These are phyloP conservation scores for Erythrophleum fordii DNA, from an alignment of 306 rosid genomes.

Conservation along the genomic window DNA sequence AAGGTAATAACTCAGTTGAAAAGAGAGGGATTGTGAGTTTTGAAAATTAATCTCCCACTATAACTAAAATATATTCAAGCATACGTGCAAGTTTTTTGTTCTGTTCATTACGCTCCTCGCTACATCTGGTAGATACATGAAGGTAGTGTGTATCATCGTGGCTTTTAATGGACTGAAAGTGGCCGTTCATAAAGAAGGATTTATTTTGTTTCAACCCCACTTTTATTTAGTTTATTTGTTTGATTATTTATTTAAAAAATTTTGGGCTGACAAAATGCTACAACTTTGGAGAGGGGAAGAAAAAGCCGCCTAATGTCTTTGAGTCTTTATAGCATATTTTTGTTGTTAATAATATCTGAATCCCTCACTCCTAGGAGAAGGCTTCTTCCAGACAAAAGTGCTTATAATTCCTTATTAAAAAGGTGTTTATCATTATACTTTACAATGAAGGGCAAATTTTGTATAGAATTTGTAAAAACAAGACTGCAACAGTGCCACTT, in stretches of 20 bases:
- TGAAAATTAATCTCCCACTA: too few species aligned
- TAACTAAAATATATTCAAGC: too few species aligned
- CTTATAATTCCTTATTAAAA: slow-evolving; percentile 58
- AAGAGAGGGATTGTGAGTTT: too few species aligned
- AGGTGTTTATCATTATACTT: slow-evolving; percentile 67
- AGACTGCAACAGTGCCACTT: slow-evolving; percentile 37
- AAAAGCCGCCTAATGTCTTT: slow-evolving; percentile 66
- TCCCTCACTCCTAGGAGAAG: slow-evolving; percentile 81
- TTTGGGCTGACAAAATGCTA: slow-evolving; percentile 32
- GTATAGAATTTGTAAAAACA: slow-evolving; percentile 22
- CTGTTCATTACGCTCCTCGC: slow-evolving; percentile 41
- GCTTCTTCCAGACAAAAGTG: slow-evolving; percentile 80
- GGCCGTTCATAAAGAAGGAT: slow-evolving; percentile 35
- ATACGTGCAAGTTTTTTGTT: slow-evolving; percentile 29
- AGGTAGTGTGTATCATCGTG: slow-evolving; percentile 27
- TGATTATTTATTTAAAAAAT: not conserved
- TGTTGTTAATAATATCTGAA: slow-evolving; percentile 56
- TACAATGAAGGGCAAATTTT: slow-evolving; percentile 44
- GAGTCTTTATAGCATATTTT: slow-evolving; percentile 57
- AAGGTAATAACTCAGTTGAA: slow-evolving; percentile 1
- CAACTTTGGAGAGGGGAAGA: slow-evolving; percentile 48
- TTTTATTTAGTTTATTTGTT: not conserved
- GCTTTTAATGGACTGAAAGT: slow-evolving; percentile 47
- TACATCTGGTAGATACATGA: slow-evolving; percentile 38
- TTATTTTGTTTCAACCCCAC: slow-evolving; percentile 44